phyloP scores from a whole-genome alignment of 805 yeast species.

The Zygoascus flipseniorum region DNA sequence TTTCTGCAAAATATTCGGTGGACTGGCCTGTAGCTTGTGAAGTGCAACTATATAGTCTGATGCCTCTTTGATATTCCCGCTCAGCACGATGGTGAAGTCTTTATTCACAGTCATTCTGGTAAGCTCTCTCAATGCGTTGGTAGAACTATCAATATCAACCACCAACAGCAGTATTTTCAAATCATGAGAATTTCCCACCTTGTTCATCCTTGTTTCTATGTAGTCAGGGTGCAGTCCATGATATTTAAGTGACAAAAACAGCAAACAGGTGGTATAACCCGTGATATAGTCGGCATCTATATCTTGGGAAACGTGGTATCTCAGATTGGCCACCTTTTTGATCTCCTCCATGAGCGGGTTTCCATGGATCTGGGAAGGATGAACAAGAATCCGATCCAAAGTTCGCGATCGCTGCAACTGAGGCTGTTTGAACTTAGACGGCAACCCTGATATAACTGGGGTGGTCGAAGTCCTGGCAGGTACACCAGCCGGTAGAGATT shows the following conservation, averaged over 20 bases:
- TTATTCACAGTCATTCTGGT: constrained; percentile 26
- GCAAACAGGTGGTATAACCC: constrained; percentile 27
- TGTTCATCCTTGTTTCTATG: constrained; percentile 29
- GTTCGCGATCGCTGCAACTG: background rate
- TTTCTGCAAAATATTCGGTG: constrained; percentile 28
- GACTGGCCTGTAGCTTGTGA: constrained; percentile 23
- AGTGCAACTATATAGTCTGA: constrained; percentile 29
- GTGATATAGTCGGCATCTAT: constrained; percentile 32
- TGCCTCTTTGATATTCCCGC: constrained; percentile 32
- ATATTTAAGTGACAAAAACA: constrained; percentile 29
- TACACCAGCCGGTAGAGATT: background rate
- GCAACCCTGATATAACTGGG: background rate
- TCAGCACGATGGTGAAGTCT: constrained; percentile 28
- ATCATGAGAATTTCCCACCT: constrained; percentile 25
- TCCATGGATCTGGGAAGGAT: background rate
- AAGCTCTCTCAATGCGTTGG: constrained; percentile 27
- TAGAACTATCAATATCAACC: constrained; percentile 33
- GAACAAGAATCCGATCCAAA: constrained; percentile 1
- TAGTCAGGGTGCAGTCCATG: constrained; percentile 35
- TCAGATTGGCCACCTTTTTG: constrained; percentile 10
- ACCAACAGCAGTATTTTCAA: constrained; percentile 27
- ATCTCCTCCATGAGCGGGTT: constrained; percentile 1
- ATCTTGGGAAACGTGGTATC: constrained; percentile 13
- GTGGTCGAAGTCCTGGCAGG: background rate
- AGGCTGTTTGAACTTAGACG: background rate